Evolutionary conservation across 345 rosid genomes (phyloP).

Genomic region (Tarenaya hassleriana): DNA sequence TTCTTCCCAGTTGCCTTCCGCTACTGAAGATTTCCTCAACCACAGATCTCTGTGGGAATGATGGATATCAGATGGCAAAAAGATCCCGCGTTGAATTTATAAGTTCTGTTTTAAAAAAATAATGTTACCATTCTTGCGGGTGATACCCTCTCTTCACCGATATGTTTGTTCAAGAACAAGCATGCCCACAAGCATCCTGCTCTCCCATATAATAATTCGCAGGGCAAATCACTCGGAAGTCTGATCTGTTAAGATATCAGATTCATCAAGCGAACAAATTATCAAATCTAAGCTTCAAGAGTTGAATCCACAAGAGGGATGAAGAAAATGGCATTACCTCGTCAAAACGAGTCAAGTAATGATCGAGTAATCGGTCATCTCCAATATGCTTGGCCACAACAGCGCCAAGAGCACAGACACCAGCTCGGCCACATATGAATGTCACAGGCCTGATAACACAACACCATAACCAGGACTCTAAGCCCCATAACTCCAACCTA

Average conservation of each 20-base stretch:
- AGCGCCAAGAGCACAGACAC: conserved; percentile 71
- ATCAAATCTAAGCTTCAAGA: conserved; percentile 1
- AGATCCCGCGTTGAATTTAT: neutral
- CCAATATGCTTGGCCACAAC: conserved; percentile 48
- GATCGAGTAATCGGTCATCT: conserved; percentile 27
- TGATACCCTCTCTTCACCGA: conserved; percentile 37
- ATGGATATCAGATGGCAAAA: neutral
- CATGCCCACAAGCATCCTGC: conserved; percentile 66
- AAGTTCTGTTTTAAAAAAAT: neutral
- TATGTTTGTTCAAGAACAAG: conserved; percentile 46
- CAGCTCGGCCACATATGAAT: conserved; percentile 55
- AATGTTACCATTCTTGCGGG: conserved; percentile 25
- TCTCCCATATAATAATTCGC: conserved; percentile 64
- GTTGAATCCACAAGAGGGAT: neutral
- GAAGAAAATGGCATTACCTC: conserved; percentile 30
- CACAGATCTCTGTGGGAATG: conserved; percentile 33
- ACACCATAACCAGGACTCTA: neutral
- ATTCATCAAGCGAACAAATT: neutral
- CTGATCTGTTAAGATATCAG: conserved; percentile 37
- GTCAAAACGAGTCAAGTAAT: conserved; percentile 37
- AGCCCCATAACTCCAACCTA: no score
- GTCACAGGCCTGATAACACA: conserved; percentile 42
- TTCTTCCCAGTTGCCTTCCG: conserved; percentile 39
- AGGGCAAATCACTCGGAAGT: conserved; percentile 39
- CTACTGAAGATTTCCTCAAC: conserved; percentile 44